A percentile compares a stretch with the other conserved stretches of the same genome.
Conservation (phyloP, 78 protist species). For the Isochrysis galbana region DNA sequence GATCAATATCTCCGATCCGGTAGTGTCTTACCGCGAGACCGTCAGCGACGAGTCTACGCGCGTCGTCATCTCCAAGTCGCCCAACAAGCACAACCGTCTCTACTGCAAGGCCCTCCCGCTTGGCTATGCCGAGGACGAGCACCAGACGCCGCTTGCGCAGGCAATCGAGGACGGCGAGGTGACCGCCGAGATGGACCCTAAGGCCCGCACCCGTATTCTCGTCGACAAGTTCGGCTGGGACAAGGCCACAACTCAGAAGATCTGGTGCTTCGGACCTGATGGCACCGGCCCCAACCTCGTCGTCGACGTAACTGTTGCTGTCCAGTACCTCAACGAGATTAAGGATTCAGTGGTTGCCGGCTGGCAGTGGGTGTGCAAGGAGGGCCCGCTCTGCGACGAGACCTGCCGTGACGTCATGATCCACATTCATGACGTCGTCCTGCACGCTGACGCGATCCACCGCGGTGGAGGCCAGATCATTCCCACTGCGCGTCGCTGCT, state of each 20-base stretch:
- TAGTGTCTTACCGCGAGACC: slow-evolving; percentile 97
- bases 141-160: slow-evolving; percentile 66
- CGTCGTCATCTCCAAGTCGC: slow-evolving; percentile 93
- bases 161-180: slow-evolving; percentile 82
- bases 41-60: slow-evolving; percentile 73
- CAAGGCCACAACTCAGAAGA: slow-evolving; percentile 78
- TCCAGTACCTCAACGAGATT: slow-evolving; percentile 95
- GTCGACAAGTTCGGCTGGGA: slow-evolving; percentile 88
- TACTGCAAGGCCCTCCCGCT: slow-evolving; percentile 87
- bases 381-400: slow-evolving; percentile 97
- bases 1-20: slow-evolving; percentile 95
- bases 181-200: slow-evolving; percentile 70
- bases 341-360: slow-evolving; percentile 94
- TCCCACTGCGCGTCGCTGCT: slow-evolving; percentile 88
- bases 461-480: slow-evolving; percentile 85
- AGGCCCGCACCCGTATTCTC: slow-evolving; percentile 78
- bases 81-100: slow-evolving; percentile 99
- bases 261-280: slow-evolving; percentile 99
- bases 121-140: slow-evolving; percentile 69
- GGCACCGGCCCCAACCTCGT: slow-evolving; percentile 91
- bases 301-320: slow-evolving; percentile 87
- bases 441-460: slow-evolving; percentile 99
- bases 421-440: slow-evolving; percentile 89
- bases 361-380: slow-evolving; percentile 90
- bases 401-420: slow-evolving; percentile 91